Evolutionary conservation across 2,329 filamentous ascomycete genomes (phyloP).

Genomic region (Purpureocillium lavendulum): DNA sequence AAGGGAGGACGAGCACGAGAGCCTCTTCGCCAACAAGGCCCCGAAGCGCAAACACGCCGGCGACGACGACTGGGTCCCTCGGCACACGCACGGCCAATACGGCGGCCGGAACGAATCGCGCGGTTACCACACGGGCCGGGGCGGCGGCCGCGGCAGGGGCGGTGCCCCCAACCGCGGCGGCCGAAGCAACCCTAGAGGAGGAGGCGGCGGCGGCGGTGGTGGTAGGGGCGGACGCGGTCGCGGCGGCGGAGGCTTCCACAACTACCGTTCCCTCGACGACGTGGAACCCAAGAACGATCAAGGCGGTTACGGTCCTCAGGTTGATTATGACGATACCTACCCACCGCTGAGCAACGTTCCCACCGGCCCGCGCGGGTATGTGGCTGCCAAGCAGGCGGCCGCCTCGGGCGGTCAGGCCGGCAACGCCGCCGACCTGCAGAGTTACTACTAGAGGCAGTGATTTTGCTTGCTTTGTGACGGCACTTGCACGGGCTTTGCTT

Average conservation of each 20-base stretch:
- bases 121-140: conserved; percentile 33
- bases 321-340: conserved; percentile 39
- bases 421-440: conserved; percentile 27
- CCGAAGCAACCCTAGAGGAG: conserved; percentile 30
- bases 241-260: conserved; percentile 39
- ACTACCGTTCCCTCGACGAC: conserved; percentile 63
- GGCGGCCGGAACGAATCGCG: conserved; percentile 32
- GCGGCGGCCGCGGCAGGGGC: conserved; percentile 24
- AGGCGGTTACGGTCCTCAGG: conserved; percentile 29
- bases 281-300: conserved; percentile 41
- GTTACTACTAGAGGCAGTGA: conserved; percentile 25
- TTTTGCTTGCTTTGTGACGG: not conserved
- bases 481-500: not conserved
- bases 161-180: conserved; percentile 27
- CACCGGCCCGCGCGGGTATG: conserved; percentile 11
- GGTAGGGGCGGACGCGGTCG: conserved; percentile 36
- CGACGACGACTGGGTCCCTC: conserved; percentile 32
- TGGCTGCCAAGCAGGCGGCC: conserved; percentile 7
- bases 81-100: conserved; percentile 22
- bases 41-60: conserved; percentile 51
- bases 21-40: conserved; percentile 49
- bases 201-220: too few species aligned
- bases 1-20: conserved; percentile 55
- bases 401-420: conserved; percentile 12
- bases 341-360: conserved; percentile 15